Percentiles rank a stretch among this genome's conserved stretches.
Evolutionary conservation across 2,329 filamentous ascomycete genomes (phyloP).

Genomic region (Myriosclerotinia curreyana): DNA sequence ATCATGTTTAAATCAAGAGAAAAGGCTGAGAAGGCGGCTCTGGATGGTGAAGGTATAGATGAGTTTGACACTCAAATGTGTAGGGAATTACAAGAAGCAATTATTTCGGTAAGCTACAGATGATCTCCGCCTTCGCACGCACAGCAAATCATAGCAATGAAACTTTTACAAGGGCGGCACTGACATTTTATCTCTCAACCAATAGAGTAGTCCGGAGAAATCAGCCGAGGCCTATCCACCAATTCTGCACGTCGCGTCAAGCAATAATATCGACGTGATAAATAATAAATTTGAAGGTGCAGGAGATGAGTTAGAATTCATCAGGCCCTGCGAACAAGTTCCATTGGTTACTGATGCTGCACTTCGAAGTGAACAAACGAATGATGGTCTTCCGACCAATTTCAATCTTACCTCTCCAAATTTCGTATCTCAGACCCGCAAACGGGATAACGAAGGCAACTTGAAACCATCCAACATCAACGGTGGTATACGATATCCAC

Average conservation of each 20-base stretch:
- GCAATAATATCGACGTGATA: slow-evolving; percentile 3
- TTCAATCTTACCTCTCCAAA: too few relatives aligned
- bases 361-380: not conserved
- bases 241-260: slow-evolving; percentile 5
- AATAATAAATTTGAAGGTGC: not conserved
- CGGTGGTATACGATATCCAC: not conserved
- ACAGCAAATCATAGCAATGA: slow-evolving; percentile 6
- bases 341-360: not conserved
- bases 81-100: slow-evolving; percentile 18
- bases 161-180: slow-evolving; percentile 17
- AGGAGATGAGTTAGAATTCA: not conserved
- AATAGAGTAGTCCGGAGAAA: slow-evolving; percentile 12
- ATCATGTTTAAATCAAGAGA: slow-evolving; percentile 5
- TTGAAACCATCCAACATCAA: not conserved
- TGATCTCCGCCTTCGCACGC: not conserved
- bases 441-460: too few relatives aligned
- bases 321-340: not conserved
- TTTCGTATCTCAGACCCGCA: not conserved
- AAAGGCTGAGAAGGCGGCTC: slow-evolving; percentile 23
- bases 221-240: not conserved
- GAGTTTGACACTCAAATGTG: slow-evolving; percentile 31
- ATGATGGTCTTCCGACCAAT: not conserved
- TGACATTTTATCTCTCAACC: slow-evolving; percentile 10
- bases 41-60: slow-evolving; percentile 19
- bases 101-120: slow-evolving; percentile 27